Percentiles rank a stretch among this genome's conserved stretches.
Evolutionary conservation across 768 basidiomycete genomes (phyloP).

Genomic region (Termitomyces sp.): DNA sequence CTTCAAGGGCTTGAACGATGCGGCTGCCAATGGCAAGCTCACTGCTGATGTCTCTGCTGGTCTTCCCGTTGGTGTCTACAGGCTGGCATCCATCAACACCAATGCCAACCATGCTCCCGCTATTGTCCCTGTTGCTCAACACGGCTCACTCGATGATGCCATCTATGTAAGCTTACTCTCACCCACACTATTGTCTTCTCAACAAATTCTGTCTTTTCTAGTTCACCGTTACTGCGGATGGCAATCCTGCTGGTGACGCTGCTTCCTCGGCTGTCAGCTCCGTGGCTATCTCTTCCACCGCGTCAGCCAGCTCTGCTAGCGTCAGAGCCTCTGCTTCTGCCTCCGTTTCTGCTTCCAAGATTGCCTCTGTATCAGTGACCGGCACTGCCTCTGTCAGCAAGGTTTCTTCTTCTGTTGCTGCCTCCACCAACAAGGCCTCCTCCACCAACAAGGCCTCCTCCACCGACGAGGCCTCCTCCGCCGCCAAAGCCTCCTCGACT

Average conservation of each 20-base stretch:
- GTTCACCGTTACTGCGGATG: conserved; percentile 33
- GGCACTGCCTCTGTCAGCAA: conserved; percentile 15
- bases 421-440: conserved; percentile 8
- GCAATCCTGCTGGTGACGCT: conserved; percentile 22
- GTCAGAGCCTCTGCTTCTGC: conserved; percentile 11
- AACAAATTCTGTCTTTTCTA: conserved; percentile 9
- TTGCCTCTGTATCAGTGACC: conserved; percentile 5
- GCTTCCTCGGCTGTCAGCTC: conserved; percentile 4
- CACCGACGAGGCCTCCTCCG: not conserved
- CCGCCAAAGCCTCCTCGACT: not conserved
- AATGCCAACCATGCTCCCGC: conserved; percentile 48
- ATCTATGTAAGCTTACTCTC: conserved; percentile 34
- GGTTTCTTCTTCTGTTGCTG: not conserved
- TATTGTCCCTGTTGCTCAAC: conserved; percentile 46
- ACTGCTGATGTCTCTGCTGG: conserved; percentile 44
- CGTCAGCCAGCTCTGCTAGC: not conserved
- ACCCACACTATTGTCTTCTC: not conserved
- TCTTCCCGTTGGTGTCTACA: conserved; percentile 56
- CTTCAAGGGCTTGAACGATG: conserved; percentile 58
- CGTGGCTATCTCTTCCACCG: conserved; percentile 1
- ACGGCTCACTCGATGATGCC: conserved; percentile 45
- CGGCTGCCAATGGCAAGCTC: conserved; percentile 47
- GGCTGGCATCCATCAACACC: conserved; percentile 49
- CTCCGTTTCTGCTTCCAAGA: conserved; percentile 2
- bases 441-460: conserved; percentile 7